Percentiles rank a stretch among this genome's conserved stretches.
These are phyloP conservation scores for Cutaneotrichosporon spelunceum DNA, from an alignment of 1,284 basidiomycete genomes.

Conservation along the genomic window DNA sequence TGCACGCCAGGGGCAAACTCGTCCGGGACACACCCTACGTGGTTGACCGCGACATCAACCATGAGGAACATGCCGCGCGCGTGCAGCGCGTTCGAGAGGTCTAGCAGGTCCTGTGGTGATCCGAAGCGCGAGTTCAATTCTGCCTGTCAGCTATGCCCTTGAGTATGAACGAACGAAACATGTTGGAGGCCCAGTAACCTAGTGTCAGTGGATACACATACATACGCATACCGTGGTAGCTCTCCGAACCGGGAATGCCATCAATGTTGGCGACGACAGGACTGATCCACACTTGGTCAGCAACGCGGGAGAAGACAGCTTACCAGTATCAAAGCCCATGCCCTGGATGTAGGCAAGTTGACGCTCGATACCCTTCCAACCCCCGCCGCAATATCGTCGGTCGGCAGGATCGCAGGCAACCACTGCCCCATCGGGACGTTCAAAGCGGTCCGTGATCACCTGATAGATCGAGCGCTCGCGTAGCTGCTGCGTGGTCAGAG, in stretches of 20 bases:
- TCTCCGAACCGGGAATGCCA: slow-evolving; percentile 35
- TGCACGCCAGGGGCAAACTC: slow-evolving; percentile 30
- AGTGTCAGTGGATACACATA: slow-evolving; percentile 11
- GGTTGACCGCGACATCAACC: slow-evolving; percentile 54
- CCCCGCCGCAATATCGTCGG: slow-evolving; percentile 47
- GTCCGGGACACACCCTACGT: slow-evolving; percentile 50
- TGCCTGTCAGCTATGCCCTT: slow-evolving; percentile 9
- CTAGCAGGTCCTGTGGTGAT: slow-evolving; percentile 50
- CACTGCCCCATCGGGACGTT: slow-evolving; percentile 32
- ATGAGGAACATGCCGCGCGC: slow-evolving; percentile 55
- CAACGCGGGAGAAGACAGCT: slow-evolving; percentile 17
- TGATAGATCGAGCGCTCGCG: slow-evolving; percentile 50
- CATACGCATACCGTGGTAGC: slow-evolving; percentile 50
- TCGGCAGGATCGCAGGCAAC: slow-evolving; percentile 31
- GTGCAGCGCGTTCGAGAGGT: slow-evolving; percentile 52
- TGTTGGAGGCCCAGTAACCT: slow-evolving; percentile 51
- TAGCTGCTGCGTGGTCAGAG: slow-evolving; percentile 36
- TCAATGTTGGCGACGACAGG: slow-evolving; percentile 48
- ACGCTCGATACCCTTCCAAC: slow-evolving; percentile 39
- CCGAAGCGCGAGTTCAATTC: slow-evolving; percentile 54
- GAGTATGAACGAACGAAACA: slow-evolving; percentile 28
- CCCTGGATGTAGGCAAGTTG: slow-evolving; percentile 49
- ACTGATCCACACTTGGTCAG: slow-evolving; percentile 46
- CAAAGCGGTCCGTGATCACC: slow-evolving; percentile 50
- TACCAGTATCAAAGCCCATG: slow-evolving; percentile 51